A percentile compares a stretch with the other conserved stretches of the same genome.
Conservation (phyloP, 2,329 filamentous ascomycete species). For the Penicillium sp. region DNA sequence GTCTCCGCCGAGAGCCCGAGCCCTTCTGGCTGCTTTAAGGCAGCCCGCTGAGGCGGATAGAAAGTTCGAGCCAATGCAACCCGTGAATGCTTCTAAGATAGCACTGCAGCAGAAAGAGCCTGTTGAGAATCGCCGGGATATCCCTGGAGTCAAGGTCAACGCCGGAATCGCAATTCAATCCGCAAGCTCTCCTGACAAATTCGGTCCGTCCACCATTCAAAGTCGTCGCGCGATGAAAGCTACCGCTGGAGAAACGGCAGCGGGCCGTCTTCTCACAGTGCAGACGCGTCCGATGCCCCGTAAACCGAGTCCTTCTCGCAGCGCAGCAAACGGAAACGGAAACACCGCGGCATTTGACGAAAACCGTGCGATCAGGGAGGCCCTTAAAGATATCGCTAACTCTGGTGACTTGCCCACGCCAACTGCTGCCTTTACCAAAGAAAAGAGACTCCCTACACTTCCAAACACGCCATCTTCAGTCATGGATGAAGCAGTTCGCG, state of each 20-base stretch:
- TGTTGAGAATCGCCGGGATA: conserved; percentile 13
- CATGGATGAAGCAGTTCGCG: conserved; percentile 41
- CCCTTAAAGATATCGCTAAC: conserved; percentile 5
- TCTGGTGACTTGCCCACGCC: conserved; percentile 26
- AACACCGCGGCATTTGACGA: conserved; percentile 15
- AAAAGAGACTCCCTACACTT: conserved; percentile 46
- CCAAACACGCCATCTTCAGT: conserved; percentile 49
- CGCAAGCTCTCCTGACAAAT: conserved; percentile 5
- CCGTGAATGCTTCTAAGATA: conserved; percentile 7
- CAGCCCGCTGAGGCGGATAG: conserved; percentile 28
- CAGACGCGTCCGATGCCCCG: conserved; percentile 22
- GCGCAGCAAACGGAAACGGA: conserved; percentile 12
- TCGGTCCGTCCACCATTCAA: conserved; percentile 33
- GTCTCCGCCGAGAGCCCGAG: conserved; percentile 38
- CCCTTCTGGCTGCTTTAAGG: conserved; percentile 39
- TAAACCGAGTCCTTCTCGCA: conserved; percentile 6
- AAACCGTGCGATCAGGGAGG: conserved; percentile 11
- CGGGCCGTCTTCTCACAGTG: conserved; percentile 30
- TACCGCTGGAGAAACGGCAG: conserved; percentile 24
- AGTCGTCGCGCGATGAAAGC: conserved; percentile 39
- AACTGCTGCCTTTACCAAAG: conserved; percentile 28
- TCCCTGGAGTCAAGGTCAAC: conserved; percentile 17
- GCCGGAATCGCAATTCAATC: conserved; percentile 6
- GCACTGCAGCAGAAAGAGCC: conserved; percentile 1
- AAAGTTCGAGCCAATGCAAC: conserved; percentile 8